Percentiles rank a stretch among this genome's conserved stretches.
Conservation (phyloP, 2,329 filamentous ascomycete species). For the Aspergillus quadricinctus region DNA sequence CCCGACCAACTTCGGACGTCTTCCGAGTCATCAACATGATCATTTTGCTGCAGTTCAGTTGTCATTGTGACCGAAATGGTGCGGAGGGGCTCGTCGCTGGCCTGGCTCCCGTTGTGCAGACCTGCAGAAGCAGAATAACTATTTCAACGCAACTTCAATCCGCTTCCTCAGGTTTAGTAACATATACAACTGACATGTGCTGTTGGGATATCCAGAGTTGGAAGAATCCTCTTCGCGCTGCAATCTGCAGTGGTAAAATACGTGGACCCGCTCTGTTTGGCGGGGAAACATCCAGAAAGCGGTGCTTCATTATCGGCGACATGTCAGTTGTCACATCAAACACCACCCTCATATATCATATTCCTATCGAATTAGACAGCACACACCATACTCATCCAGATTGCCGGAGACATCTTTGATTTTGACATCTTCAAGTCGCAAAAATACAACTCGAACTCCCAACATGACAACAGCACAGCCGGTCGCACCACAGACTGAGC, state of each 20-base stretch:
- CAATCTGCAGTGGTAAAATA: neutral
- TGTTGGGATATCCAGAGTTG: neutral
- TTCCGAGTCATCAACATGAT: slow-evolving; percentile 11
- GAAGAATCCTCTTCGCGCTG: neutral
- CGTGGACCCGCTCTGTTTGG: slow-evolving; percentile 10
- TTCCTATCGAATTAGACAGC: neutral
- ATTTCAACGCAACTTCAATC: neutral
- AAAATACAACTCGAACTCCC: neutral
- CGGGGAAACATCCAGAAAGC: slow-evolving; percentile 9
- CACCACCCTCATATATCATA: neutral
- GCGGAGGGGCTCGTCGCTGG: neutral
- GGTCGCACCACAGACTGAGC: slow-evolving; percentile 14
- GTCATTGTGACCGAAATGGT: slow-evolving; percentile 1
- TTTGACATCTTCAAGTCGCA: neutral
- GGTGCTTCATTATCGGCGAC: neutral
- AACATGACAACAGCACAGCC: slow-evolving; percentile 13
- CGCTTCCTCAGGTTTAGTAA: neutral
- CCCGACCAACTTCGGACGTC: slow-evolving; percentile 50
- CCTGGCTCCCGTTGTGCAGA: neutral
- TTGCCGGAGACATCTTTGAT: neutral
- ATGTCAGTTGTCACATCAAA: neutral
- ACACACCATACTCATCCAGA: neutral
- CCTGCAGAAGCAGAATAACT: neutral
- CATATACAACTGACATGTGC: neutral
- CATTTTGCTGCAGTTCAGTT: slow-evolving; percentile 8